Evolutionary conservation across 768 basidiomycete genomes (phyloP).

Genomic region (Leccinum ochraceum): DNA sequence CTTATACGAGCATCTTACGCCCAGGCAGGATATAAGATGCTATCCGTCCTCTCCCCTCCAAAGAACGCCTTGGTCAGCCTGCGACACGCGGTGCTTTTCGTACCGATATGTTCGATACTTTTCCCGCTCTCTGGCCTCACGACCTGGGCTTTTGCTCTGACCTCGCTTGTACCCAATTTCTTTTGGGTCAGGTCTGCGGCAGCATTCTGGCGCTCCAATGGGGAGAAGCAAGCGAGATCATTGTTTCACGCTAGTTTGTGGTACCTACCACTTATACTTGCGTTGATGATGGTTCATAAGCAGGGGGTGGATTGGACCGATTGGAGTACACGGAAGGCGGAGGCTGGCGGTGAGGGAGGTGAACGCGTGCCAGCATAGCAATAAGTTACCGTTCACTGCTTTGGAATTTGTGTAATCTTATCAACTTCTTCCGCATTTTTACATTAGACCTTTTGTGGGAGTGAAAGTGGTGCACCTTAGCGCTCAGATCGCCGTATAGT

Average conservation of each 20-base stretch:
- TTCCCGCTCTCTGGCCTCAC: slow-evolving; percentile 90
- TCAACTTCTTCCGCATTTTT: background rate
- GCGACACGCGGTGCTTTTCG: slow-evolving; percentile 74
- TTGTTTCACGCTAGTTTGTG: slow-evolving; percentile 84
- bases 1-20: slow-evolving; percentile 87
- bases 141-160: slow-evolving; percentile 85
- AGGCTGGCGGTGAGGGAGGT: background rate
- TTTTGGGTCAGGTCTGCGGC: slow-evolving; percentile 69
- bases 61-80: slow-evolving; percentile 86
- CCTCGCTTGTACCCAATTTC: slow-evolving; percentile 73
- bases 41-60: slow-evolving; percentile 72
- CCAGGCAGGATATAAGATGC: slow-evolving; percentile 92
- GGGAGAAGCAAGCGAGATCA: slow-evolving; percentile 74
- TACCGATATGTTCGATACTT: slow-evolving; percentile 79
- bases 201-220: slow-evolving; percentile 69
- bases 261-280: slow-evolving; percentile 88
- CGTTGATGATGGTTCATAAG: slow-evolving; percentile 95
- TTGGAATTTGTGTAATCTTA: background rate
- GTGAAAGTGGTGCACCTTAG: background rate
- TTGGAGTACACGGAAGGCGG: slow-evolving; percentile 37
- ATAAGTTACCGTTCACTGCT: background rate
- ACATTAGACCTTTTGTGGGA: background rate
- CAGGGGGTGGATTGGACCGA: slow-evolving; percentile 76
- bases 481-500: too few relatives aligned
- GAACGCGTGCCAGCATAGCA: background rate